Conservation (phyloP, 768 basidiomycete species). For the Agaricus subrufescens region DNA sequence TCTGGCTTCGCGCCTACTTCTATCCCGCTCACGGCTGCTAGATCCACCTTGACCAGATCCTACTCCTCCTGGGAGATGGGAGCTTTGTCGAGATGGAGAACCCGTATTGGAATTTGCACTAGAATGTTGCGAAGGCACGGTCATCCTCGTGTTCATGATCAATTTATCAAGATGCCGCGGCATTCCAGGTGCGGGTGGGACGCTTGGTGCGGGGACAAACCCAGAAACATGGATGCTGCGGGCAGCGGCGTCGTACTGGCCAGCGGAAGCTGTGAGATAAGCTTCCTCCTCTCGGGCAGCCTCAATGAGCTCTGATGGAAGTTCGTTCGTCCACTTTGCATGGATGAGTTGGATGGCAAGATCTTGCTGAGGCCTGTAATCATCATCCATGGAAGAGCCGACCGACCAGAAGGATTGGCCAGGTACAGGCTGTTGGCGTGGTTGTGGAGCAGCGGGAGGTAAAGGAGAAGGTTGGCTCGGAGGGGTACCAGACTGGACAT, state of each 20-base stretch:
- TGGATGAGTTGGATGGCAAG: conserved; percentile 13
- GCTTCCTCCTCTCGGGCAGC: conserved; percentile 84
- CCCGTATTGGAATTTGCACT: conserved; percentile 4
- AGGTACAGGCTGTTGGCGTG: conserved; percentile 15
- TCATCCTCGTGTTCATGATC: conserved; percentile 66
- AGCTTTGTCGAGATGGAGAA: background rate
- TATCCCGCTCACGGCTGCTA: background rate
- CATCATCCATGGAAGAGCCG: conserved; percentile 28
- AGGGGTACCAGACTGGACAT: conserved; percentile 39
- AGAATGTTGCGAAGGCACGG: conserved; percentile 16
- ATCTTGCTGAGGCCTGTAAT: conserved; percentile 4
- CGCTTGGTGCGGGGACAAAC: conserved; percentile 63
- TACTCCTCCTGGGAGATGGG: conserved; percentile 18
- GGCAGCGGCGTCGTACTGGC: conserved; percentile 23
- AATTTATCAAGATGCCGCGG: conserved; percentile 93
- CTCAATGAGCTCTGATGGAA: conserved; percentile 72
- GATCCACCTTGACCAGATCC: conserved; percentile 24
- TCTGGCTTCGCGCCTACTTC: background rate
- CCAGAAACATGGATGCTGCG: conserved; percentile 25
- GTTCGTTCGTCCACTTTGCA: conserved; percentile 66
- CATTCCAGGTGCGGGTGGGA: conserved; percentile 83
- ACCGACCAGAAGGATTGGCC: conserved; percentile 41
- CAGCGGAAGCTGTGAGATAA: conserved; percentile 50
- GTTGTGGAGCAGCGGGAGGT: conserved; percentile 27
- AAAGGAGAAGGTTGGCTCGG: conserved; percentile 16